Conservation (phyloP, 1,284 basidiomycete genomes). For the Peniophora sp. region DNA sequence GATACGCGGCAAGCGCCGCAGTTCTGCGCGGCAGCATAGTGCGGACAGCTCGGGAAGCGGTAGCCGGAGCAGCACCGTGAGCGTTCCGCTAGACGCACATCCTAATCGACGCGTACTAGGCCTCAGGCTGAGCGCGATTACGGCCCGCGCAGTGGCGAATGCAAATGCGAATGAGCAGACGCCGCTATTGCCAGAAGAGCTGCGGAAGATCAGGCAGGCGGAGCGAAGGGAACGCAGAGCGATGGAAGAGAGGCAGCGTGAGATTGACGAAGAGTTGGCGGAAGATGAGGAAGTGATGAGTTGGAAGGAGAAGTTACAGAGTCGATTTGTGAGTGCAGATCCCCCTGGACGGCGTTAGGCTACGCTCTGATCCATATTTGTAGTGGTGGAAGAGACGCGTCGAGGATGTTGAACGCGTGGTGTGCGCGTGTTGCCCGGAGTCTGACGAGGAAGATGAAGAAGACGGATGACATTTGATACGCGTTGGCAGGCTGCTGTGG, state of each 20-base stretch:
- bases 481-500: neutral
- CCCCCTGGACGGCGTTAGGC: neutral
- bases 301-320: no score
- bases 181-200: neutral
- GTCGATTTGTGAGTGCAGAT: neutral
- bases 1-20: conserved; percentile 35
- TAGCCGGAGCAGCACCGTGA: conserved; percentile 66
- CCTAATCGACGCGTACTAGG: conserved; percentile 51
- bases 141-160: conserved; percentile 9
- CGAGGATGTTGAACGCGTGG: neutral
- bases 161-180: neutral
- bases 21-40: conserved; percentile 13
- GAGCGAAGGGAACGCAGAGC: conserved; percentile 7
- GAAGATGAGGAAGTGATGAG: neutral
- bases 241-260: conserved; percentile 12
- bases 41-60: conserved; percentile 39
- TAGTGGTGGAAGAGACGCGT: neutral
- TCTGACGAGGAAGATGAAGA: neutral
- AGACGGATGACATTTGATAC: neutral
- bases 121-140: conserved; percentile 36
- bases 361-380: neutral
- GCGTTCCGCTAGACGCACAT: conserved; percentile 52
- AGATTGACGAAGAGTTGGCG: neutral
- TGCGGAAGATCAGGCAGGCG: neutral
- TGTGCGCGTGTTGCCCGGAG: neutral